These are phyloP conservation scores for Arxiozyma slooffiae DNA, from an alignment of 1,139 yeast genomes.

Conservation along the genomic window DNA sequence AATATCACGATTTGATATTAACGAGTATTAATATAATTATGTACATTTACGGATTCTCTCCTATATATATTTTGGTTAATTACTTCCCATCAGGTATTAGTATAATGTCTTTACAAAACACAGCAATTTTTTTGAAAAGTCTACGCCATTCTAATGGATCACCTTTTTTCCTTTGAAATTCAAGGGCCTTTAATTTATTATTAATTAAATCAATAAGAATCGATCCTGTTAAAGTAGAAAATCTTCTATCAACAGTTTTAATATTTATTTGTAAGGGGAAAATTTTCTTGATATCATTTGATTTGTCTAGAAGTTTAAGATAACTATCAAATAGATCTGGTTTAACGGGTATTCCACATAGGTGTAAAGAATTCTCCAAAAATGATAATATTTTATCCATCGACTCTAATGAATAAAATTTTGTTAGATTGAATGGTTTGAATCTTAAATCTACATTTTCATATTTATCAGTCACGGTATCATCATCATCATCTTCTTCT, in stretches of 20 bases:
- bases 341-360: conserved; percentile 20
- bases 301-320: conserved; percentile 9
- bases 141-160: conserved; percentile 65
- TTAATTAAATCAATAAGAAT: conserved; percentile 35
- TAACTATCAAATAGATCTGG: conserved; percentile 19
- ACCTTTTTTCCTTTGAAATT: conserved; percentile 45
- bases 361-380: conserved; percentile 21
- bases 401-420: conserved; percentile 22
- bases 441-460: conserved; percentile 12
- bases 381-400: conserved; percentile 20
- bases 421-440: conserved; percentile 25
- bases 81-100: conserved; percentile 12
- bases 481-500: conserved; percentile 5
- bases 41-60: no score
- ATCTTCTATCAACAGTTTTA: conserved; percentile 39
- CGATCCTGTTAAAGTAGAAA: conserved; percentile 39
- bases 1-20: not conserved
- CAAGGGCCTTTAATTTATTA: conserved; percentile 36
- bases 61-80: not conserved
- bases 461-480: conserved; percentile 1
- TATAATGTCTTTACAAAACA: conserved; percentile 41
- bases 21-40: not conserved
- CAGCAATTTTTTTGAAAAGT: conserved; percentile 45
- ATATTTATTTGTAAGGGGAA: conserved; percentile 35
- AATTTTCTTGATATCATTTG: conserved; percentile 14